Percentiles rank a stretch among this genome's conserved stretches.
Conservation (phyloP, 371 early-diverging fungal genomes). For the Parasitella parasitica region DNA sequence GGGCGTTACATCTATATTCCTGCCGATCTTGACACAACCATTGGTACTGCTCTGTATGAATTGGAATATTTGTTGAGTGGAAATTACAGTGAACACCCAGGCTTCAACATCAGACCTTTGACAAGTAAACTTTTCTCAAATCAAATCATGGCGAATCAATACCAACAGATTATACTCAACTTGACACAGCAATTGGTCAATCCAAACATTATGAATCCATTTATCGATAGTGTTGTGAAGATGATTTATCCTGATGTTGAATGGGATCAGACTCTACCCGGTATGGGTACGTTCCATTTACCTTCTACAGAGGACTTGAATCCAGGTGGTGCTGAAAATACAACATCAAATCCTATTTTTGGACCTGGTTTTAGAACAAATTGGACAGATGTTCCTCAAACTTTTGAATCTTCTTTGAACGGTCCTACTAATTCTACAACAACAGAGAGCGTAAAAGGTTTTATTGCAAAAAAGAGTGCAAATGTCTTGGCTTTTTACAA, state of each 20-base stretch:
- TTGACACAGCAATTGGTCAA: conserved; percentile 7
- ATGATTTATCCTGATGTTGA: conserved; percentile 19
- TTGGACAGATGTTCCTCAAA: neutral
- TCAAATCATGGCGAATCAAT: neutral
- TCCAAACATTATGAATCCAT: conserved; percentile 6
- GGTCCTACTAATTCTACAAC: neutral
- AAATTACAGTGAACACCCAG: conserved; percentile 30
- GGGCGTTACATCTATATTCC: conserved; percentile 25
- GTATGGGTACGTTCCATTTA: too few species aligned
- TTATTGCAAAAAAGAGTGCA: conserved; percentile 10
- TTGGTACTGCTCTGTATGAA: conserved; percentile 16
- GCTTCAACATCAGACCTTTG: conserved; percentile 17
- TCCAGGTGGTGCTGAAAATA: neutral
- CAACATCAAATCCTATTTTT: too few species aligned
- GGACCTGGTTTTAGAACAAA: neutral
- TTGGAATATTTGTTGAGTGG: conserved; percentile 13
- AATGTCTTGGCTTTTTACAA: conserved; percentile 9
- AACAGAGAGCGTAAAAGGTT: conserved; percentile 5
- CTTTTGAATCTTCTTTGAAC: neutral
- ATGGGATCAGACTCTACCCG: neutral
- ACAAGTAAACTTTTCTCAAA: conserved; percentile 6
- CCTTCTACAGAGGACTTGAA: too few species aligned
- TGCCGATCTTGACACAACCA: conserved; percentile 28
- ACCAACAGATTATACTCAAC: conserved; percentile 13
- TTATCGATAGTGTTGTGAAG: conserved; percentile 16